Evolutionary conservation across 164 flowering plant genomes (phyloP).

Genomic region (Sedum album): DNA sequence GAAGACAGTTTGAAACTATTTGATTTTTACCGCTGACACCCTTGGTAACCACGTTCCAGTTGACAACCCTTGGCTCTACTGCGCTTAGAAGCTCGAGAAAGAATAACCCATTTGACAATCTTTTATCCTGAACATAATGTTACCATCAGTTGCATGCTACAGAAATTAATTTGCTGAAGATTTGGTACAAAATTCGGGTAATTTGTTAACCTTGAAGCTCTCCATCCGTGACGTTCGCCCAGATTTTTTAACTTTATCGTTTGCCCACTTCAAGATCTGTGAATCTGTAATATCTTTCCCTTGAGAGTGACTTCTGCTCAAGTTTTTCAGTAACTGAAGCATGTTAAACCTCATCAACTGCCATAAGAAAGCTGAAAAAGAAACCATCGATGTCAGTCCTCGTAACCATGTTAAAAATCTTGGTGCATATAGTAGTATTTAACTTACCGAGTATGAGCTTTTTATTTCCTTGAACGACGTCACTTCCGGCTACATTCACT

Average conservation of each 20-base stretch:
- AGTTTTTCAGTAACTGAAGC: constrained; percentile 2
- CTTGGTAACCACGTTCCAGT: constrained; percentile 6
- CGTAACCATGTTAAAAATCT: not conserved
- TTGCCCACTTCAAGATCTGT: constrained; percentile 1
- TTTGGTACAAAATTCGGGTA: not conserved
- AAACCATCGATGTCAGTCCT: not conserved
- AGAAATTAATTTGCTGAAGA: not conserved
- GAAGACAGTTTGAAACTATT: not conserved
- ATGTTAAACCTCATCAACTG: constrained; percentile 6
- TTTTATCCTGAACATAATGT: not conserved
- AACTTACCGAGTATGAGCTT: constrained; percentile 6
- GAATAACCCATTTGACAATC: constrained; percentile 1
- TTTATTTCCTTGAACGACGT: constrained; percentile 1
- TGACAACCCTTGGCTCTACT: not conserved
- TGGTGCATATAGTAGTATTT: not conserved
- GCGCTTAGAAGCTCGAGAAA: not conserved
- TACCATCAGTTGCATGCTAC: not conserved
- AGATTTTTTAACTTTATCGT: not conserved
- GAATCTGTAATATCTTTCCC: constrained; percentile 5
- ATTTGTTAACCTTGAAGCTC: not conserved
- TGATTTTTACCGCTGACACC: not conserved
- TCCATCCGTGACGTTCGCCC: not conserved
- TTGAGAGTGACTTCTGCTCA: constrained; percentile 3
- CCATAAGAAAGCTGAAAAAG: constrained; percentile 1
- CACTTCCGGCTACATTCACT: not conserved